Percentiles rank a stretch among this genome's conserved stretches.
These are phyloP conservation scores for Cynara cardunculus DNA, from an alignment of 129 eudicot species.

Conservation along the genomic window DNA sequence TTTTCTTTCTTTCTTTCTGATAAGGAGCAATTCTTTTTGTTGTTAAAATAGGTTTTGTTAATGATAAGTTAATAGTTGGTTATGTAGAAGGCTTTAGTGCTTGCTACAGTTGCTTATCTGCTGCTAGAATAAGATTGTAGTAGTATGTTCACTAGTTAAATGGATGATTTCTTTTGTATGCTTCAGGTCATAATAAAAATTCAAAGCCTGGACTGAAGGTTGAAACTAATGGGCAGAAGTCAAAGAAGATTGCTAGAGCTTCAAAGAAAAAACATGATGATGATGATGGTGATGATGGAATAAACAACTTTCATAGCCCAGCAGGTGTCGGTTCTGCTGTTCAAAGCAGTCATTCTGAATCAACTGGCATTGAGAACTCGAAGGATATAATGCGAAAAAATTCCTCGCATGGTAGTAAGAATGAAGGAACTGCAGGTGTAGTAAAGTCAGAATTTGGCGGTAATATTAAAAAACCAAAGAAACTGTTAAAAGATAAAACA, in stretches of 20 bases:
- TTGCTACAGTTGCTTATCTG: conserved; percentile 9
- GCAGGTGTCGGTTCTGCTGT: conserved; percentile 14
- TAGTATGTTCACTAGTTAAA: neutral
- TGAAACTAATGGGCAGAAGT: conserved; percentile 42
- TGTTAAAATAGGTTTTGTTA: conserved; percentile 3
- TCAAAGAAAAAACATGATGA: conserved; percentile 35
- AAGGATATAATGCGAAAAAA: conserved; percentile 31
- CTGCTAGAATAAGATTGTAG: conserved; percentile 14
- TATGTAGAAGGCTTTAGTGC: conserved; percentile 25
- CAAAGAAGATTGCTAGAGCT: conserved; percentile 36
- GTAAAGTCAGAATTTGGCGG: conserved; percentile 24
- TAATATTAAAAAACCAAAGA: conserved; percentile 26
- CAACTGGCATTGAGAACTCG: conserved; percentile 15
- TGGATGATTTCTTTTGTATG: conserved; percentile 17
- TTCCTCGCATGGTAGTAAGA: conserved; percentile 29
- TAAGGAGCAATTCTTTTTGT: conserved; percentile 14
- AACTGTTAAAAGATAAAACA: conserved; percentile 32
- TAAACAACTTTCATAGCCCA: conserved; percentile 31
- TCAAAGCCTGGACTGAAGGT: conserved; percentile 27
- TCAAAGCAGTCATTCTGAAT: conserved; percentile 24
- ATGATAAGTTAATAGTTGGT: neutral
- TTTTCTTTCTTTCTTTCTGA: neutral
- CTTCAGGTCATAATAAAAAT: conserved; percentile 19
- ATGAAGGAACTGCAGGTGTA: conserved; percentile 35
- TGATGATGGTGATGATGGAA: conserved; percentile 17